Evolutionary conservation across 2,329 filamentous ascomycete genomes (phyloP), one percentile per base, ranked within the genome.

Genomic region (Elsinoe australis): DNA sequence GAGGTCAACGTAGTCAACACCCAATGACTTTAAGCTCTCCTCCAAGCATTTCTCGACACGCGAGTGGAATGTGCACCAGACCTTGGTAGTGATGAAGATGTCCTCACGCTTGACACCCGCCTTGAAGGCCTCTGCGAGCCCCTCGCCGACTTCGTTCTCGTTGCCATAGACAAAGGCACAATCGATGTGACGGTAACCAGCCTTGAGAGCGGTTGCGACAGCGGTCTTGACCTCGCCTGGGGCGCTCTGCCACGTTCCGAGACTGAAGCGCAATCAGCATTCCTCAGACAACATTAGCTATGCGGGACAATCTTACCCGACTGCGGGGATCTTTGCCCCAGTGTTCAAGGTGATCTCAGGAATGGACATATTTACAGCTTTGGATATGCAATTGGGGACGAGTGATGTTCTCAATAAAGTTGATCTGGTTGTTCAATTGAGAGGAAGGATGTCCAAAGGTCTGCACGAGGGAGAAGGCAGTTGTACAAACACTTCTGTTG

Each of bases 81-180:
- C 76, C 74, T 94, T 94, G 59, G 82, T 87, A 48, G 86, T 85
- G 51, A 94, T 78, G 68, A 92, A 94, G 53, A 94, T 68, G 50
- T 94, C 85, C 63, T 84, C 78, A 52, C 87, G 78, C 74, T 82
- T 84, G 52, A 77, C 71, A 18, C 85, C 85, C 4, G 78, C 69
- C 32, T 56, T 59, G 59, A 90, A 79, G 22, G 83, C 86, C 49
- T 85, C 80, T 61, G 80, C 78, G 47, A 94, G 75, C 7, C 84
- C 87, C 61, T 81, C 71, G 54, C 87, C 87, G 12, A 94, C 87
- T 64, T 90, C 85, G 39, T 83, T 76, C 67, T 94, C 87, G 64
- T 94, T 89, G 56, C 74, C 81, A 66, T 87, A 87, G 68, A 81
- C 83, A 70, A 83, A 86, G 4, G 84, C 82, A 55, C 79, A 77